Conservation (phyloP, 192 early-diverging fungal species). For the Anaeromyces robustus region DNA sequence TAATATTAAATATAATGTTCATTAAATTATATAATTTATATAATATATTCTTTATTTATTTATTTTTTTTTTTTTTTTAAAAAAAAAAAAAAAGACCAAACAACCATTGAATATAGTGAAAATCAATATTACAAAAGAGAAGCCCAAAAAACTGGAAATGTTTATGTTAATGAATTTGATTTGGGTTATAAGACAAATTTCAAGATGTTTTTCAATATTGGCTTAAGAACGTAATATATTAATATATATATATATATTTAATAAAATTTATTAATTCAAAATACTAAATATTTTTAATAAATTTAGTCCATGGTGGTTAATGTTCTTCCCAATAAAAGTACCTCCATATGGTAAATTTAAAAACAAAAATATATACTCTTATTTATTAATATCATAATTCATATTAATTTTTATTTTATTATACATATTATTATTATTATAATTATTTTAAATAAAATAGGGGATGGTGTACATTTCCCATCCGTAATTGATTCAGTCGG, state of each 20-base stretch:
- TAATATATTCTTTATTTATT: background rate
- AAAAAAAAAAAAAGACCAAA: background rate
- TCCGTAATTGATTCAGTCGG: background rate
- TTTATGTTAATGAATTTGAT: background rate
- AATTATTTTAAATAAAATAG: background rate
- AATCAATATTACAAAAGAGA: background rate
- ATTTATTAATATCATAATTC: too few species aligned
- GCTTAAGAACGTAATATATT: background rate
- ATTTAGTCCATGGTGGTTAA: background rate
- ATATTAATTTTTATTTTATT: too few species aligned
- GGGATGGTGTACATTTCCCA: background rate
- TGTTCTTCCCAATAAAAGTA: background rate
- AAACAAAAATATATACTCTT: too few species aligned
- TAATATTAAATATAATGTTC: background rate
- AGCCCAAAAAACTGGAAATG: background rate
- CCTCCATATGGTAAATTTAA: background rate
- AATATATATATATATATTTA: background rate
- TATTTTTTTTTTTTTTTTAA: background rate
- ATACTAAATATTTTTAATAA: background rate
- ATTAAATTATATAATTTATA: too few species aligned
- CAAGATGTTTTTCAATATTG: background rate
- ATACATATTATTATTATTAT: too few species aligned
- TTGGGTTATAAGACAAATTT: background rate
- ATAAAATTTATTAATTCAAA: too few species aligned
- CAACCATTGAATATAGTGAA: background rate